Conservation (phyloP, 2,329 filamentous ascomycete genomes). For the Fusarium tjaetaba region DNA sequence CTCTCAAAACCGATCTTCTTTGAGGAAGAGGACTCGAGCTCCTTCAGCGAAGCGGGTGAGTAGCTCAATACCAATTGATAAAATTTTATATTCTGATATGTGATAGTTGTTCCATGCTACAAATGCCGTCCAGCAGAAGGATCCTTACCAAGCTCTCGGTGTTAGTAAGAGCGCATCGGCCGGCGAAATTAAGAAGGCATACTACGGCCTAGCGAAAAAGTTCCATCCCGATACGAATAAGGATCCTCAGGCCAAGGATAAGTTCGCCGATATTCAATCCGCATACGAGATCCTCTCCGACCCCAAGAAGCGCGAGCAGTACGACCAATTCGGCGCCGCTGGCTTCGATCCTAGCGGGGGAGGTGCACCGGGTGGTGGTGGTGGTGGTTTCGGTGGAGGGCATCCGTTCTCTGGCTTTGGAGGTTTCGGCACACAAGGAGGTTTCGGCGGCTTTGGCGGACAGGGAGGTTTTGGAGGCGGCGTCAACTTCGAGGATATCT, state of each 20-base stretch:
- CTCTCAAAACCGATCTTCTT: slow-evolving; percentile 31
- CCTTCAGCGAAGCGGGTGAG: slow-evolving; percentile 45
- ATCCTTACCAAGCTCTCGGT: slow-evolving; percentile 89
- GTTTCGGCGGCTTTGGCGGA: slow-evolving; percentile 37
- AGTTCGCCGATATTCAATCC: slow-evolving; percentile 90
- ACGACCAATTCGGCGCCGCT: slow-evolving; percentile 87
- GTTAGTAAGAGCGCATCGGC: slow-evolving; percentile 83
- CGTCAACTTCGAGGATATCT: slow-evolving; percentile 97
- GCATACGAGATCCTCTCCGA: slow-evolving; percentile 96
- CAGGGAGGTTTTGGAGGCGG: slow-evolving; percentile 79
- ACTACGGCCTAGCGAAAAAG: slow-evolving; percentile 97
- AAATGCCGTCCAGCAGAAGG: slow-evolving; percentile 64
- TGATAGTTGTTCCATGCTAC: slow-evolving; percentile 70
- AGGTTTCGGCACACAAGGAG: slow-evolving; percentile 32
- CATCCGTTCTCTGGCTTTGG: slow-evolving; percentile 70
- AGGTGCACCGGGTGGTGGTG: slow-evolving; percentile 66
- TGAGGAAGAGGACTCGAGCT: slow-evolving; percentile 23
- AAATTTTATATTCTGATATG: slow-evolving; percentile 28
- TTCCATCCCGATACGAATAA: slow-evolving; percentile 99
- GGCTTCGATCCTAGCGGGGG: slow-evolving; percentile 81
- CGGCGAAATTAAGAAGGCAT: slow-evolving; percentile 95
- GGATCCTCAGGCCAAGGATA: slow-evolving; percentile 90
- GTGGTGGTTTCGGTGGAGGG: slow-evolving; percentile 71
- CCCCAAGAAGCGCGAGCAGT: slow-evolving; percentile 90
- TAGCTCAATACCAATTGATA: slow-evolving; percentile 14